A percentile compares a stretch with the other conserved stretches of the same genome.
Evolutionary conservation across 495 filamentous ascomycete genomes (phyloP).

Genomic region (Mycothermus thermophilus): DNA sequence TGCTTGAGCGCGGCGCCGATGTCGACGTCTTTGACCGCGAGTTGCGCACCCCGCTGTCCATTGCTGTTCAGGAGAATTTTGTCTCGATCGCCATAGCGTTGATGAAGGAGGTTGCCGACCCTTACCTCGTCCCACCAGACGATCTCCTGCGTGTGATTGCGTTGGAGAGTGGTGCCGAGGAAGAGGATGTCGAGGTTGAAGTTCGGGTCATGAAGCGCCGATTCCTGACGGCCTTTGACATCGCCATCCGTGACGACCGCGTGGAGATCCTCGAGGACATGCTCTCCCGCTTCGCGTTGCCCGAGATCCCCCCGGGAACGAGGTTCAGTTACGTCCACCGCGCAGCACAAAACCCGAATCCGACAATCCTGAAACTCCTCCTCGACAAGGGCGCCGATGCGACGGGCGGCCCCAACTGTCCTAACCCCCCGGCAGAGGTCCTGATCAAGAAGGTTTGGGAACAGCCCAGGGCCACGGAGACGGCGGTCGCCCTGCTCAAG

Average conservation of each 20-base stretch:
- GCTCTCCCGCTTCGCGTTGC: slow-evolving; percentile 10
- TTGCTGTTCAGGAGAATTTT: slow-evolving; percentile 11
- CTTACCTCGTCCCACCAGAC: slow-evolving; percentile 13
- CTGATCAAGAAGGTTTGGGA: slow-evolving; percentile 13
- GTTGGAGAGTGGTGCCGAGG: slow-evolving; percentile 2
- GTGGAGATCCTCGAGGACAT: slow-evolving; percentile 12
- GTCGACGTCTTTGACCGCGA: slow-evolving; percentile 15
- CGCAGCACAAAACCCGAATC: slow-evolving; percentile 12
- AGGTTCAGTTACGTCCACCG: slow-evolving; percentile 11
- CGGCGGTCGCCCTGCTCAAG: slow-evolving; percentile 3
- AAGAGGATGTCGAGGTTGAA: slow-evolving; percentile 5
- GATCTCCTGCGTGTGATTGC: slow-evolving; percentile 5
- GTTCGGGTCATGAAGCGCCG: slow-evolving; percentile 9
- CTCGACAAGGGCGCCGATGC: slow-evolving; percentile 8
- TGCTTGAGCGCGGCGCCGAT: slow-evolving; percentile 16
- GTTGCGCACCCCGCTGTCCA: slow-evolving; percentile 13
- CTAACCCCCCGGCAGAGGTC: slow-evolving; percentile 1
- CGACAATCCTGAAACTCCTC: slow-evolving; percentile 9
- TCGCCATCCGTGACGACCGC: slow-evolving; percentile 14
- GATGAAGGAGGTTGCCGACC: slow-evolving; percentile 16
- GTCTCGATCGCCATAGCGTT: slow-evolving; percentile 4
- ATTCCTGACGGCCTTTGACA: slow-evolving; percentile 13
- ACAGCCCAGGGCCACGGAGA: slow-evolving; percentile 1
- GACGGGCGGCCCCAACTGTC: slow-evolving; percentile 6
- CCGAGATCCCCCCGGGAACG: slow-evolving; percentile 4